Evolutionary conservation across 768 basidiomycete genomes (phyloP).

Genomic region (Rhodosporidiobolus sp.): DNA sequence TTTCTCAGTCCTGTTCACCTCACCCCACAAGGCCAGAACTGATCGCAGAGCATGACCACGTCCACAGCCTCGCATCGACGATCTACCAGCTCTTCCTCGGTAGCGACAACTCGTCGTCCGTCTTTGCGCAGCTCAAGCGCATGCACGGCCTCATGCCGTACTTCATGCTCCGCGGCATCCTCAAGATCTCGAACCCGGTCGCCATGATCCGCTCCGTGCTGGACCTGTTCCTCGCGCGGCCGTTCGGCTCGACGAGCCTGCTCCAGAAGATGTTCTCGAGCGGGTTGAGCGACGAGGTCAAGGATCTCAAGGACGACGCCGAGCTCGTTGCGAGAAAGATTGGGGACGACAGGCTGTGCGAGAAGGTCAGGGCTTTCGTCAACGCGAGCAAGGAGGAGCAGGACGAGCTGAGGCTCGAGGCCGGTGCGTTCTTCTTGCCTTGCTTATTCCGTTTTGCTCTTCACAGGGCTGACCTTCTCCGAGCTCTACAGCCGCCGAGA

Average conservation of each 20-base stretch:
- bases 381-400: slow-evolving; percentile 86
- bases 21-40: slow-evolving; percentile 7
- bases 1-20: neutral
- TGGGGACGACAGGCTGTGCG: slow-evolving; percentile 79
- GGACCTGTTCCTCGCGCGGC: slow-evolving; percentile 92
- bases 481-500: slow-evolving; percentile 51
- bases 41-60: neutral
- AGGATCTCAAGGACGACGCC: slow-evolving; percentile 72
- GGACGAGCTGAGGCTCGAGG: slow-evolving; percentile 71
- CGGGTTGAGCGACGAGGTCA: slow-evolving; percentile 73
- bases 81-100: slow-evolving; percentile 94
- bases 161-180: slow-evolving; percentile 85
- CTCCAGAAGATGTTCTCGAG: slow-evolving; percentile 96
- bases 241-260: slow-evolving; percentile 88
- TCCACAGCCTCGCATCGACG: slow-evolving; percentile 79
- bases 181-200: slow-evolving; percentile 92
- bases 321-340: slow-evolving; percentile 82
- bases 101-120: slow-evolving; percentile 84
- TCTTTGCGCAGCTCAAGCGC: slow-evolving; percentile 79
- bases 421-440: slow-evolving; percentile 56
- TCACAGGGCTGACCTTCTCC: neutral
- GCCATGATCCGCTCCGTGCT: slow-evolving; percentile 89
- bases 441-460: neutral
- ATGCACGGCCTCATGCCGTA: slow-evolving; percentile 97
- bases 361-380: slow-evolving; percentile 81